These are phyloP conservation scores for Rhynchospora breviuscula DNA, from an alignment of 176 grass and related monocot genomes.

Conservation along the genomic window DNA sequence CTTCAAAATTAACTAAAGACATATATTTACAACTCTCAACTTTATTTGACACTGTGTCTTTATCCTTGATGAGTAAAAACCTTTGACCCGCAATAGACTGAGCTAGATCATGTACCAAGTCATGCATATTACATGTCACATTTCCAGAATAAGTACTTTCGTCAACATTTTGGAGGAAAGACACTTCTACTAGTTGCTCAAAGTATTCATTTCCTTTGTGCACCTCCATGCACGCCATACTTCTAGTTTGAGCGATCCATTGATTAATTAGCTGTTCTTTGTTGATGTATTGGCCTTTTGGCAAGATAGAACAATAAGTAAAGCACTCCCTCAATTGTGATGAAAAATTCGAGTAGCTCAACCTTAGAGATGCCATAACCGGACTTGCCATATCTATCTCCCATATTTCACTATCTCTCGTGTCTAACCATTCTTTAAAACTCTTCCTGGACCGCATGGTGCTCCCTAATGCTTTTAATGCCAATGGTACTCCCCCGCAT, in stretches of 20 bases:
- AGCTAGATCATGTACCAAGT: too few species aligned
- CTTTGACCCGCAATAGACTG: too few species aligned
- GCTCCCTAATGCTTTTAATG: slow-evolving; percentile 15
- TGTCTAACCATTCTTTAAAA: background rate
- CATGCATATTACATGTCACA: background rate
- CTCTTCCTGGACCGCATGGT: background rate
- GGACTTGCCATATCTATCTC: background rate
- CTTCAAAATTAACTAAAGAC: too few species aligned
- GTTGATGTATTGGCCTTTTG: background rate
- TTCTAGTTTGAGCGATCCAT: slow-evolving; percentile 31
- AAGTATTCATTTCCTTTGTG: background rate
- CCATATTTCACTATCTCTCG: slow-evolving; percentile 6
- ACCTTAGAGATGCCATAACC: slow-evolving; percentile 2
- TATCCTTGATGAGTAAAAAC: too few species aligned
- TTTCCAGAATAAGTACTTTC: background rate
- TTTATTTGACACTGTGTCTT: too few species aligned
- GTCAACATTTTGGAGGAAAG: slow-evolving; percentile 16
- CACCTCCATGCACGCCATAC: background rate
- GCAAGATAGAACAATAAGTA: slow-evolving; percentile 26
- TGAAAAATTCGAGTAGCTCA: slow-evolving; percentile 27
- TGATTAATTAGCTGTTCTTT: slow-evolving; percentile 23
- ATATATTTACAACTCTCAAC: too few species aligned
- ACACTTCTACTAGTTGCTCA: slow-evolving; percentile 17
- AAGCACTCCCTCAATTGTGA: slow-evolving; percentile 22
- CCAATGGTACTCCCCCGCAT: slow-evolving; percentile 34